These are phyloP conservation scores for Kondoa malvinella DNA, from an alignment of 768 basidiomycete genomes.

Conservation along the genomic window DNA sequence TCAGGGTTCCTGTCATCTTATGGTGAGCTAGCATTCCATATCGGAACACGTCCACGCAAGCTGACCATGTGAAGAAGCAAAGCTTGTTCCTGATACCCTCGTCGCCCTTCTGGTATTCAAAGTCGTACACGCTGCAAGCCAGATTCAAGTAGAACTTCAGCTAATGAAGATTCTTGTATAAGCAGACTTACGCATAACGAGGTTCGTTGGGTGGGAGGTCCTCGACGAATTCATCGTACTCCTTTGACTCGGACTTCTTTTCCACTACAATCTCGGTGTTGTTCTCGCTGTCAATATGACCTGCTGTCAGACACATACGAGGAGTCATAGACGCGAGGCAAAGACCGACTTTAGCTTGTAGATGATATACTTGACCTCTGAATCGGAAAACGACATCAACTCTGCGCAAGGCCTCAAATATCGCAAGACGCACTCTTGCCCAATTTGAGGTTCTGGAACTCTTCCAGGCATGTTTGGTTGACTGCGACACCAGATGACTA, in stretches of 20 bases:
- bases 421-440: slow-evolving; percentile 37
- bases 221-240: slow-evolving; percentile 55
- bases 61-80: slow-evolving; percentile 67
- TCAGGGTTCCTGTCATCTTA: slow-evolving; percentile 57
- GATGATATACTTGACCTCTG: slow-evolving; percentile 62
- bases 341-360: slow-evolving; percentile 40
- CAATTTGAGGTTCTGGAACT: slow-evolving; percentile 56
- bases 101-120: slow-evolving; percentile 57
- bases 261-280: slow-evolving; percentile 60
- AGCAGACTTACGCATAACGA: slow-evolving; percentile 46
- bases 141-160: not conserved
- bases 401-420: not conserved
- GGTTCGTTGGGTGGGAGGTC: slow-evolving; percentile 59
- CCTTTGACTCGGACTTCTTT: slow-evolving; percentile 40
- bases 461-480: slow-evolving; percentile 42
- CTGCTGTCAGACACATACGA: not conserved
- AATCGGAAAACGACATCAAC: not conserved
- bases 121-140: slow-evolving; percentile 41
- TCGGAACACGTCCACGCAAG: slow-evolving; percentile 19
- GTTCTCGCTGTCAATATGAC: slow-evolving; percentile 34
- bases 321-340: not conserved
- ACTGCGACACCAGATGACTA: slow-evolving; percentile 55
- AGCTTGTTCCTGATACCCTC: slow-evolving; percentile 73
- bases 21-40: not conserved
- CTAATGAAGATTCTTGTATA: not conserved